Evolutionary conservation across 139 green algal species (phyloP).

Genomic region (Tetradesmus lagerheimii): DNA sequence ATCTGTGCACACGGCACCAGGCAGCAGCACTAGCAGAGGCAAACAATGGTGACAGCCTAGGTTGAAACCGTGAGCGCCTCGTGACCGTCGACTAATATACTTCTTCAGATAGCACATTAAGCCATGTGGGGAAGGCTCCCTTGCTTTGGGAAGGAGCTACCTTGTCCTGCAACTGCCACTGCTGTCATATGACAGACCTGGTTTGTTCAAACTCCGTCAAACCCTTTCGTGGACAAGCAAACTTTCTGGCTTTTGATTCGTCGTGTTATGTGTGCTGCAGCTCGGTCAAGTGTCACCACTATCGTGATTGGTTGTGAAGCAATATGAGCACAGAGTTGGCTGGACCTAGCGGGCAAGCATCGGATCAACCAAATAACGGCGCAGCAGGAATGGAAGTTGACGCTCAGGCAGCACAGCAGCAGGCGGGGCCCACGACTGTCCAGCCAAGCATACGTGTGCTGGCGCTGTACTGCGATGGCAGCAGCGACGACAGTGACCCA

Average conservation of each 20-base stretch:
- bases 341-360: neutral
- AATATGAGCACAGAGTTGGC: neutral
- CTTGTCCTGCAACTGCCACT: neutral
- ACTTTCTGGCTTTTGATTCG: neutral
- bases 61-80: neutral
- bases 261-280: neutral
- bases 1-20: neutral
- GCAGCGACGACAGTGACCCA: constrained; percentile 10
- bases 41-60: neutral
- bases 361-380: neutral
- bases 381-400: neutral
- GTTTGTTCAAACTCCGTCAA: neutral
- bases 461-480: constrained; percentile 33
- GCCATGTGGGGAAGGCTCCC: no score
- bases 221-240: neutral
- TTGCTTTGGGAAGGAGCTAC: neutral
- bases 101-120: no score
- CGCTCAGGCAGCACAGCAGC: neutral
- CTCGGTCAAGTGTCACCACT: neutral
- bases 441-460: constrained; percentile 22
- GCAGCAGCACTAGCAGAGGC: neutral
- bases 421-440: neutral
- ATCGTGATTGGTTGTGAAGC: neutral
- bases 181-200: neutral
- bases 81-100: neutral